Evolutionary conservation across 2,329 filamentous ascomycete genomes (phyloP), one percentile per base, ranked within the genome.

Genomic region (Pseudogymnoascus sp.): DNA sequence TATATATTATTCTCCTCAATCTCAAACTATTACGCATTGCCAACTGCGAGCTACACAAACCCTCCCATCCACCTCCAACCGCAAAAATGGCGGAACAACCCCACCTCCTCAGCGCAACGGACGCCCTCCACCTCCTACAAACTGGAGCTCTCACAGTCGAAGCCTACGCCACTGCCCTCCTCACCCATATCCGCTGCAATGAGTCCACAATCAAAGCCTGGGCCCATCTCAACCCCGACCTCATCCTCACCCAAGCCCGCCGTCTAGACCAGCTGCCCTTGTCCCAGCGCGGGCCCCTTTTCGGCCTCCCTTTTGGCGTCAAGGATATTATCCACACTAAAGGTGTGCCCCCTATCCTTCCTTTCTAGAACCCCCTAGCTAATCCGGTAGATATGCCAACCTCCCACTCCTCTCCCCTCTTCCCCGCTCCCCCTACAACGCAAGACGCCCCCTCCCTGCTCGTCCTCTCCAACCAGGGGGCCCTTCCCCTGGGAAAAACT

Each of bases 241-340:
- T 75, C n/a, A 78, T 85, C 2, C 72, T 86, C 1, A 68, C 74
- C 14, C 78, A 81, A 64, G 84, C 84, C 0, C 75, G 72, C 47
- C 71, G 71, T 10, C 76, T 86, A 0, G 84, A 86, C 68, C 66
- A 73, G 23, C 66, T 85, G 1, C 80, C 83, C 0, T 47, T 66
- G 0, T 74, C 76, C 1, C 67, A 81, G 63, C 75, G 84, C 63
- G 83, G 84, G 0, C 81, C 80, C 0, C 71, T 87, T 0, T 83
- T 86, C 68, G 84, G 84, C 1, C 71, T 86, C 5, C 77, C 81
- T 0, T 73, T 87, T n/a, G 84, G 77, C 0, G 76, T 86, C 10
- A 86, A 86, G 69, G 84, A 87, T 74, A 77, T 86, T 2, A 83
- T 86, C 66, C 78, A 77, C 68, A 86, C 80, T 0, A 82, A 81